These are phyloP conservation scores for Aureobasidium sp. DNA, from an alignment of 2,329 filamentous ascomycete genomes.

Conservation along the genomic window DNA sequence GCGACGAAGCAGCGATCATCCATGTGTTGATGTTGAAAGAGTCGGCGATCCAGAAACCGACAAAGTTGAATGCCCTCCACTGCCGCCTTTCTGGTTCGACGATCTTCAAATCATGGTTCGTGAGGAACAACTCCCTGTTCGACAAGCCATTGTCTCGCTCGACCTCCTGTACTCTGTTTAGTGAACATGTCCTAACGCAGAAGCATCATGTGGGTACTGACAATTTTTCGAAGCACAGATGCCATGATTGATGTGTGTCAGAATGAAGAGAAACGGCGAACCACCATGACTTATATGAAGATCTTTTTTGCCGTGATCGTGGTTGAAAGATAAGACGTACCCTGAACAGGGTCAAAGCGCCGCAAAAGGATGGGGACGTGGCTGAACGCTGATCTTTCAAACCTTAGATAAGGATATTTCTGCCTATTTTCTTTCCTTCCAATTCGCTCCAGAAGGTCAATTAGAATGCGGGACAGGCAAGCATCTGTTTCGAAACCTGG, in stretches of 20 bases:
- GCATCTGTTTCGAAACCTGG: background rate
- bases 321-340: background rate
- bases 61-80: conserved; percentile 84
- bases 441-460: background rate
- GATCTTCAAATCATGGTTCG: conserved; percentile 53
- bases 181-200: background rate
- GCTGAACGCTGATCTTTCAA: background rate
- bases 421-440: background rate
- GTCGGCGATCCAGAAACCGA: conserved; percentile 76
- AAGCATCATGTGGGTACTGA: background rate
- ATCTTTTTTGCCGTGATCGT: background rate
- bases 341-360: background rate
- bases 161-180: conserved; percentile 36
- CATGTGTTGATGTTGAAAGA: conserved; percentile 63
- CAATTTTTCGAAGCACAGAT: background rate
- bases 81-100: conserved; percentile 73
- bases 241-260: background rate
- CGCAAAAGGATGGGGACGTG: conserved; percentile 12
- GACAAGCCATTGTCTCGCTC: conserved; percentile 69
- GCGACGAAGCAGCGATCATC: conserved; percentile 73
- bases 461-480: background rate
- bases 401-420: conserved; percentile 6
- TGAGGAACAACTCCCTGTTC: conserved; percentile 75
- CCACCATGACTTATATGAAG: background rate
- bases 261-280: background rate